phyloP scores from a whole-genome alignment of 225 moss, liverwort and hornwort species.

The Sphagnum contortum region DNA sequence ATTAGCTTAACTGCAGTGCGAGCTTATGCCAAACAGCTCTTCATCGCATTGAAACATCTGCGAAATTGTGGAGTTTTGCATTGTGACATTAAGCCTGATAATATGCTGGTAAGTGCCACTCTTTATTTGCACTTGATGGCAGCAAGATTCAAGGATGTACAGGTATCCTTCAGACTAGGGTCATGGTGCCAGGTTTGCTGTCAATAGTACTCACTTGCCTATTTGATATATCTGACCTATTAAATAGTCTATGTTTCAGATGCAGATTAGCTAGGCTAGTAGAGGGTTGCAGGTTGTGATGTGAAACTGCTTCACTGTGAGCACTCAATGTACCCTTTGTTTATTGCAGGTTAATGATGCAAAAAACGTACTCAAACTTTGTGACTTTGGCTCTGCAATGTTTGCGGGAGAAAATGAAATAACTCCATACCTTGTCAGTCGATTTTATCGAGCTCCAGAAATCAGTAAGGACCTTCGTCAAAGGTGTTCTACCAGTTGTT shows the following conservation, averaged over 20 bases:
- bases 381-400: conserved; percentile 99
- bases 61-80: conserved; percentile 98
- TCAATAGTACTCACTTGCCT: no score
- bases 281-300: no score
- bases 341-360: conserved; percentile 84
- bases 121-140: no score
- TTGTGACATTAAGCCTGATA: conserved; percentile 99
- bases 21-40: conserved; percentile 97
- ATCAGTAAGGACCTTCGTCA: conserved; percentile 55
- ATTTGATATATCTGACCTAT: no score
- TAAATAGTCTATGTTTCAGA: no score
- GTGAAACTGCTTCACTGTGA: no score
- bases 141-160: no score
- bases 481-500: no score
- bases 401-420: conserved; percentile 97
- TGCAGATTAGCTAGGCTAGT: no score
- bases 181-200: no score
- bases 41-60: conserved; percentile 95
- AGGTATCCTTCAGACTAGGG: no score
- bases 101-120: conserved; percentile 76
- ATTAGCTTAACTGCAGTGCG: conserved; percentile 98
- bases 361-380: conserved; percentile 94
- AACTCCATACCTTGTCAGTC: conserved; percentile 97
- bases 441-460: conserved; percentile 99
- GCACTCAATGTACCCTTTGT: background rate